Base-by-base conservation (phyloP, 192 early-diverging fungal species). In the Backusella tuberculispora region DNA sequence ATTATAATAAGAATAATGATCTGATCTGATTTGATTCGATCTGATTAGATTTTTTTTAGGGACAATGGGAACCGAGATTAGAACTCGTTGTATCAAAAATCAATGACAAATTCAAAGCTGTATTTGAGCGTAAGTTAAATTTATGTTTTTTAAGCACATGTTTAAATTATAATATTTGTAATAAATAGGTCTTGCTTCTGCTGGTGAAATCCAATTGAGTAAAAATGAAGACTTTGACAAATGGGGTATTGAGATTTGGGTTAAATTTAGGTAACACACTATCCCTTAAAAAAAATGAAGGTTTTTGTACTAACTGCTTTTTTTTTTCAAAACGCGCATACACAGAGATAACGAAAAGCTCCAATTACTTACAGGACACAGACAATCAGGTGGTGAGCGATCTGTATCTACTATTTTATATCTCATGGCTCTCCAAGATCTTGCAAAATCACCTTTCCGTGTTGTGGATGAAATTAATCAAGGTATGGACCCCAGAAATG, bases 391-490 rank as follows among this genome's bases (percentile, higher is more conserved):
- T 66, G 98, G 96, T 88, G 98, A 99, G 76, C 90, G 97, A 10
- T 91, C 96, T 0, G 98, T 99, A 24, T 94, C 95, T 5, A 99
- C 98, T 1, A 98, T 98, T 63, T 83, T 97, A 74, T 99, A 98
- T 76, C 80, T 99, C 68, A 96, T 97, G 90, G 86, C 98, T 15
- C 87, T 99, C 67, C 98, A 99, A 88, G 78, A 83, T 13, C 81
- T 98, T 43, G 92, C 96, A 6, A 87, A 85, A 64, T 88, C 95
- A 9, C 97, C 98, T 17, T 99, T 99, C 90, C 92, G 98, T 66
- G 95, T 98, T 0, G 98, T 99, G 13, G 98, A 99, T 85, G 98
- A 99, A 83, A 99, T 99, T 73, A 99, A 99, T 79, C 98, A 99
- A 79, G 98, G 98, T 64, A 98, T 99, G 98, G 98, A 99, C 82